Evolutionary conservation across 2,329 filamentous ascomycete species (phyloP), one percentile per base, ranked within the genome.

Genomic region (Cytospora piceicola): DNA sequence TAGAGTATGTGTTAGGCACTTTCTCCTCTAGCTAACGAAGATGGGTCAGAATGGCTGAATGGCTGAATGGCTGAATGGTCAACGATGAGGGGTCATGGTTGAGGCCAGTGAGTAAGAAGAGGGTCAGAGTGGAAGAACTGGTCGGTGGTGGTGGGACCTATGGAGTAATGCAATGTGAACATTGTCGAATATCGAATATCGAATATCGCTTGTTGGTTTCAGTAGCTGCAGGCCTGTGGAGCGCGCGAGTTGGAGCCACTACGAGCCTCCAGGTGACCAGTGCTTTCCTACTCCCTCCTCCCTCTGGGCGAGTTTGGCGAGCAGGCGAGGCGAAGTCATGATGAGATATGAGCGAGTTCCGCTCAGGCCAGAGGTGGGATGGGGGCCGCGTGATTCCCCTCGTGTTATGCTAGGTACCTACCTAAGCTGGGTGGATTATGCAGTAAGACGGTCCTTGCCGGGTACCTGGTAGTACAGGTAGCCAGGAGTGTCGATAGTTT

Each of bases 151-250:
- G 22, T 49, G 46, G 46, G 46, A 22, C 46, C 20, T 24, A 49
- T 49, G 46, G 46, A 24, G 46, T 46, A 63, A 55, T 49, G 61
- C 61, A 39, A 57, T 34, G 61, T 42, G 53, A 63, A 63, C 36
- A 49, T 24, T 46, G 54, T 63, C 61, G 61, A 63, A 63, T 63
- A 46, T 63, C 61, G 53, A 53, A 63, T 63, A 46, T 63, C 61
- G 53, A 53, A 56, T 62, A 51, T 51, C 55, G 42, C 46, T 20
- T 49, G 46, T 49, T 49, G 61, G 53, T 63, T 63, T 63, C 61
- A 63, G 53, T 51, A 63, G 42, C 53, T 63, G 53, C 61, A 63
- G 61, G 61, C 22, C n/a, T 49, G 46, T 49, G 46, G 30, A 51
- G 52, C 57, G 27, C n/a, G 39, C n/a, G 53, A 36, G 27, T 32